Evolutionary conservation across 768 basidiomycete genomes (phyloP), one percentile per base, ranked within the genome.

Genomic region (Tylopilus vinaceipallidus): DNA sequence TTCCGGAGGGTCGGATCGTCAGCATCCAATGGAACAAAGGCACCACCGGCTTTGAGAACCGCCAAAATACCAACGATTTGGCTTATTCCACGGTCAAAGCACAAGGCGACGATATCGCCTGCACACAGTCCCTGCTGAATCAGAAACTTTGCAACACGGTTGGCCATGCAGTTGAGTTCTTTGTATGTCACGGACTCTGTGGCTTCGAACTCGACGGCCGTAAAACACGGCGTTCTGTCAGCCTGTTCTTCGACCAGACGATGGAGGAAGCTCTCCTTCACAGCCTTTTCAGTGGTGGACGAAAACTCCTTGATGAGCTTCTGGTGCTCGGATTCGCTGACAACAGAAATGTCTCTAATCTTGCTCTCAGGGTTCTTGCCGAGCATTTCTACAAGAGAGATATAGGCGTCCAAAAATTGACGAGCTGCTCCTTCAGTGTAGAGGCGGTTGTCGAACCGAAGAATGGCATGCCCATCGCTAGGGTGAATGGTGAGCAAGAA

Each of bases 21-120:
- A 6, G 61, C 57, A 44, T 60, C 63, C 46, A 60, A 50, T 0
- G 58, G 59, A n/a, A 60, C 58, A 4, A 60, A 60, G 2, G 47
- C 41, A 8, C 58, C 64, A 35, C 68, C 68, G 12, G 68, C 62
- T 46, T 69, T 69, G 47, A 69, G 59, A 33, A 69, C 63, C 1
- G 68, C 64, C 39, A 69, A 50, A 20, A 68, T 51, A 32, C 56
- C 64, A 10, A 69, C 40, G 14, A 66, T 55, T 20, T 66, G 64
- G 42, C 51, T 56, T 23, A 67, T 60, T 9, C 64, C 64, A 22
- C 64, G 63, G 6, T 66, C 65, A 37, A 66, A 65, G 46, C 64
- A 66, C 16, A 66, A 43, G 4, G 64, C 58, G 12, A 66, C 50
- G 20, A 66, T 49, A 45, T 64, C 65, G 26, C 65, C 64, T 2